phyloP scores from a whole-genome alignment of 495 filamentous ascomycete species.

The Pyrenula aspistea region DNA sequence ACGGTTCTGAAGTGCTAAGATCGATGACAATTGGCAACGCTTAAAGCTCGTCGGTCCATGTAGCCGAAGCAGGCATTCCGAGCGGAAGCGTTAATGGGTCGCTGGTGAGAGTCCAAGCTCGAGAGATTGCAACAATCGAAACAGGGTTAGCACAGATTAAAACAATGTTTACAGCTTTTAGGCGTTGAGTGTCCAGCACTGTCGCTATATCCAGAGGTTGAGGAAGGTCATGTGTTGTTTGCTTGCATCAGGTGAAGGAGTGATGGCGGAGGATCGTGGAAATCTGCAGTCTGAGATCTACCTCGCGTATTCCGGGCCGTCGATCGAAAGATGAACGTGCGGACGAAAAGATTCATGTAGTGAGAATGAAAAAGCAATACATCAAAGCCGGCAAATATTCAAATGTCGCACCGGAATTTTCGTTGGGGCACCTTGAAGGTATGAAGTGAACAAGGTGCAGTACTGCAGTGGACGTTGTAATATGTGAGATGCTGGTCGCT shows the following conservation, averaged over 20 bases:
- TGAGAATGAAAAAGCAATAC: not conserved
- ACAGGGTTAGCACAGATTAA: too few relatives aligned
- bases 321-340: not conserved
- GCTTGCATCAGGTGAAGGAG: not conserved
- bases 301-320: not conserved
- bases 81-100: too few relatives aligned
- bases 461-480: not conserved
- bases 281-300: not conserved
- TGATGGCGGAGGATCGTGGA: not conserved
- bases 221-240: not conserved
- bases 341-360: not conserved
- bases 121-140: too few relatives aligned
- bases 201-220: too few relatives aligned
- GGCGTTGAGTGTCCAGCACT: too few relatives aligned
- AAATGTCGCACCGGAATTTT: not conserved
- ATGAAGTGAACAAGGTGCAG: not conserved
- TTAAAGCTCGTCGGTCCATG: too few relatives aligned
- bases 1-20: too few relatives aligned
- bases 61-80: too few relatives aligned
- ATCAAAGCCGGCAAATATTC: not conserved
- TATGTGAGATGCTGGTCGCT: not conserved
- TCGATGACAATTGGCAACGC: too few relatives aligned
- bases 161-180: too few relatives aligned
- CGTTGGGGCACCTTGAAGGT: not conserved
- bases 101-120: too few relatives aligned